These are phyloP conservation scores for Blastobotrys parvus DNA, from an alignment of 805 yeast genomes.

Conservation along the genomic window DNA sequence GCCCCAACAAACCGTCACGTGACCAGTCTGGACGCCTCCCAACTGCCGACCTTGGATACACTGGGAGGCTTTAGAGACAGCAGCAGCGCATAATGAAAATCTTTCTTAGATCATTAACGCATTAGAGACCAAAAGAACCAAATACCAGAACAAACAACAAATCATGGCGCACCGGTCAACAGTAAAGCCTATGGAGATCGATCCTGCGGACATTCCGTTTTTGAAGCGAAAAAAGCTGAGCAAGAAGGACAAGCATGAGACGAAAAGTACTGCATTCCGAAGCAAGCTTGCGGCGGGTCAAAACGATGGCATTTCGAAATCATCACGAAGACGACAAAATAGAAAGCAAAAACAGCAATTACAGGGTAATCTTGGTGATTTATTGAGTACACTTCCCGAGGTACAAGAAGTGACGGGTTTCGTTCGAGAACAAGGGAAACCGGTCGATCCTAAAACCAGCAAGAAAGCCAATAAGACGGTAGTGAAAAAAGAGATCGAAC, in stretches of 20 bases:
- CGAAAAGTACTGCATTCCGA: conserved; percentile 11
- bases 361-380: conserved; percentile 11
- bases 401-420: conserved; percentile 6
- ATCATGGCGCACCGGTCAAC: background rate
- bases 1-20: no score
- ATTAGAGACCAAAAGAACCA: background rate
- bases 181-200: background rate
- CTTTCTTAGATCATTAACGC: background rate
- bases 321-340: conserved; percentile 15
- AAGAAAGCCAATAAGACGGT: conserved; percentile 16
- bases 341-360: conserved; percentile 15
- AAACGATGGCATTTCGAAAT: conserved; percentile 15
- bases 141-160: no score
- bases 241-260: conserved; percentile 18
- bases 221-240: conserved; percentile 1
- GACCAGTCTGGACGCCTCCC: no score
- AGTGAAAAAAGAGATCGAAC: conserved; percentile 15
- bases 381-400: conserved; percentile 15
- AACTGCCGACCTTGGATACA: background rate
- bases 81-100: background rate
- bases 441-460: conserved; percentile 14
- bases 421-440: conserved; percentile 6
- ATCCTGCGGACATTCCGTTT: background rate
- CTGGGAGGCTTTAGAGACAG: background rate
- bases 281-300: conserved; percentile 3